Percentiles rank a stretch among this genome's conserved stretches.
phyloP scores from a whole-genome alignment of 108 stramenopile genomes.

The Cyclotella atomus region DNA sequence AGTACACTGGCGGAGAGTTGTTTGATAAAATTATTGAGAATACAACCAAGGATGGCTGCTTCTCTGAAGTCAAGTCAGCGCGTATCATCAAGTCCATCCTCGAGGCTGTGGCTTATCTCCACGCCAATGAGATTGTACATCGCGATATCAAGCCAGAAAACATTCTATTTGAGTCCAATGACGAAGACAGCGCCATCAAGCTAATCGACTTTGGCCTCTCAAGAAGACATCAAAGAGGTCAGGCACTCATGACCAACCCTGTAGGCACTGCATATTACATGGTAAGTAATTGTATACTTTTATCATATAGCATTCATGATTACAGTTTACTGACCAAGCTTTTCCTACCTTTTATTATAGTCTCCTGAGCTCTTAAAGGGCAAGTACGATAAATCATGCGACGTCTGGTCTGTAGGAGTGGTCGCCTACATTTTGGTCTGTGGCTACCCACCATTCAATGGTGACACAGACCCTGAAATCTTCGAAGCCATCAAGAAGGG shows the following conservation, averaged over 20 bases:
- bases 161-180: slow-evolving; percentile 23
- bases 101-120: slow-evolving; percentile 56
- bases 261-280: slow-evolving; percentile 72
- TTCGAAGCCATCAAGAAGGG: slow-evolving; percentile 55
- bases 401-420: slow-evolving; percentile 95
- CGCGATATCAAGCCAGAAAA: slow-evolving; percentile 75
- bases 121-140: slow-evolving; percentile 63
- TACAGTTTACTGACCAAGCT: too few species aligned
- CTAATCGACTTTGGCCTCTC: slow-evolving; percentile 69
- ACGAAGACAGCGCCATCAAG: slow-evolving; percentile 25
- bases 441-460: slow-evolving; percentile 98
- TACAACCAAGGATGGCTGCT: slow-evolving; percentile 18
- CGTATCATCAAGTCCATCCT: slow-evolving; percentile 47
- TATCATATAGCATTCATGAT: too few species aligned
- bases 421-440: slow-evolving; percentile 90
- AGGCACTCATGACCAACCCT: slow-evolving; percentile 14
- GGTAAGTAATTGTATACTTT: too few species aligned
- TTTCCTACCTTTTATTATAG: too few species aligned
- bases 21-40: slow-evolving; percentile 48
- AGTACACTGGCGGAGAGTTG: slow-evolving; percentile 51
- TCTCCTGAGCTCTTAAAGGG: slow-evolving; percentile 61
- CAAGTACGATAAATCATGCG: slow-evolving; percentile 61
- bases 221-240: slow-evolving; percentile 7
- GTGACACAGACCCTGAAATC: slow-evolving; percentile 88
- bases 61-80: slow-evolving; percentile 51